Base-by-base conservation (phyloP, 148 eudicot species). In the Cornus suecica region DNA sequence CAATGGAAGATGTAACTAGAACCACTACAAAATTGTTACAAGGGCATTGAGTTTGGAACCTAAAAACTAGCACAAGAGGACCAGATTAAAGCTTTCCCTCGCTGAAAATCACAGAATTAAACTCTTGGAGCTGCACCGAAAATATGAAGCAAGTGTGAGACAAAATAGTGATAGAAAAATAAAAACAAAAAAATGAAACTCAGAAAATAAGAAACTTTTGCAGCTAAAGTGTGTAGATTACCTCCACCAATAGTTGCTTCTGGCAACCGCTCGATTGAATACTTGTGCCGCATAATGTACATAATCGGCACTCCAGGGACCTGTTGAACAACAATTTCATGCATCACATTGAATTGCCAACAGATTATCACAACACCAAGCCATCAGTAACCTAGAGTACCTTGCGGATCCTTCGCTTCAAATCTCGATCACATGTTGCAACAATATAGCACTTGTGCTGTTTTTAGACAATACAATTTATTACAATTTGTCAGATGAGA, bases 171-270 rank as follows among this genome's bases (percentile, higher is more conserved):
- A 32, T 5, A 32, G 52, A 62, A 30, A 73, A 25, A 62, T n/a
- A 70, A 41, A 45, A 26, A n/a, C 4, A 0, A n/a, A 69, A 22
- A 30, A 70, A 37, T 6, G 6, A 10, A 25, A 30, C 32, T 24
- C 10, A 54, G 23, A 45, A 22, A 30, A 26, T 3, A 76, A 20
- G 6, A 5, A n/a, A 24, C 20, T 1, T 58, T 58, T 58, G 62
- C 62, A 18, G 62, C 62, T 58, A 58, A 51, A 16, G 10, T n/a
- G 10, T 20, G 24, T 10, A 71, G 34, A 67, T 11, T 91, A 95
- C 99, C 99, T 86, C 99, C 99, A 27, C 98, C 98, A 13, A 95
- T 90, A 34, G 99, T 95, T 58, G 99, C 99, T 83, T 95, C 99
- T 61, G 99, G 98, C 80, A 95, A 74, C 74, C 99, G 88, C 83